Evolutionary conservation across 495 filamentous ascomycete species (phyloP).

Genomic region (Thermochaetoides thermophila): DNA sequence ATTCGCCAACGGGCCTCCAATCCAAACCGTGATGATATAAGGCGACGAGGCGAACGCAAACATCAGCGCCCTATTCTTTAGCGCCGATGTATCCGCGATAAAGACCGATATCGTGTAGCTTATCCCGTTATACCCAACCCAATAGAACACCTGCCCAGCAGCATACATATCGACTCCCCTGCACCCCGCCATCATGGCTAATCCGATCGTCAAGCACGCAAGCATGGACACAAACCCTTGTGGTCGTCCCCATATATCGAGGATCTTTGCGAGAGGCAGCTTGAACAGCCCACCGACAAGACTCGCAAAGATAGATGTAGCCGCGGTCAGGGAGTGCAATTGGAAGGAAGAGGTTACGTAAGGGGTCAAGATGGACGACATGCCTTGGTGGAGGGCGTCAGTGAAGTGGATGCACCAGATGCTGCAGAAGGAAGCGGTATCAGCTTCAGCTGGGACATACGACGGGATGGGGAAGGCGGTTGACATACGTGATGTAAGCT

Average conservation of each 20-base stretch:
- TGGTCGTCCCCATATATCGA: constrained; percentile 48
- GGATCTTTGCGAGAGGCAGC: constrained; percentile 46
- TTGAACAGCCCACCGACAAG: constrained; percentile 47
- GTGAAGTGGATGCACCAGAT: constrained; percentile 39
- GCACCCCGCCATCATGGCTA: constrained; percentile 38
- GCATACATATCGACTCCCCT: constrained; percentile 34
- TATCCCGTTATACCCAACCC: constrained; percentile 40
- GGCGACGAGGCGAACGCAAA: constrained; percentile 49
- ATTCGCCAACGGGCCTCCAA: constrained; percentile 30
- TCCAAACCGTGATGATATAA: constrained; percentile 48
- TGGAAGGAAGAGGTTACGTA: constrained; percentile 33
- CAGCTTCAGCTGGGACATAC: too few relatives aligned
- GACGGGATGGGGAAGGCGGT: too few relatives aligned
- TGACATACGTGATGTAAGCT: constrained; percentile 16
- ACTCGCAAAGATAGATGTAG: constrained; percentile 32
- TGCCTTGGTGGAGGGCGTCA: constrained; percentile 29
- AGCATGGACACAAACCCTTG: constrained; percentile 28
- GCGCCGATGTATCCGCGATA: constrained; percentile 48
- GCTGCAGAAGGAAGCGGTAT: too few relatives aligned
- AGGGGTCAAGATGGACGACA: constrained; percentile 24
- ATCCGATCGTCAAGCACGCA: constrained; percentile 23
- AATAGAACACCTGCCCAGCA: constrained; percentile 40
- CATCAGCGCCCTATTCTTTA: constrained; percentile 48
- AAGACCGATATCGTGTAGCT: constrained; percentile 45
- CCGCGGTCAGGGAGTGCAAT: constrained; percentile 31